phyloP scores from a whole-genome alignment of 1,139 yeast species.

The Pichia kudriavzevii region DNA sequence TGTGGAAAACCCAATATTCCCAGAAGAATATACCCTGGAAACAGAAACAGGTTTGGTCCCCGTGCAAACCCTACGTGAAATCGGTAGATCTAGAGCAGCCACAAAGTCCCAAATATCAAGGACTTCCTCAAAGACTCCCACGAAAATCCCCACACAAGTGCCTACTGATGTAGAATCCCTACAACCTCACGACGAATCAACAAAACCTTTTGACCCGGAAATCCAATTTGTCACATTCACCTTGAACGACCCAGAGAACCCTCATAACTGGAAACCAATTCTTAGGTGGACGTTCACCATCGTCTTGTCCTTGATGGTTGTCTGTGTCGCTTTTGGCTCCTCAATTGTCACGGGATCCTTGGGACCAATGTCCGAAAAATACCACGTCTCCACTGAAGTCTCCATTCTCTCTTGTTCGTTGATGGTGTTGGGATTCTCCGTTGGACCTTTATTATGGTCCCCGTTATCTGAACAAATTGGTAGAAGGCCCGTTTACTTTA shows the following conservation, averaged over 20 bases:
- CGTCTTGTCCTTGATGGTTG: slow-evolving; percentile 58
- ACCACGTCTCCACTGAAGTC: slow-evolving; percentile 66
- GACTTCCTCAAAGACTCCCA: slow-evolving; percentile 17
- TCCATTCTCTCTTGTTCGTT: slow-evolving; percentile 72
- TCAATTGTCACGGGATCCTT: slow-evolving; percentile 85
- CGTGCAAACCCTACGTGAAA: slow-evolving; percentile 55
- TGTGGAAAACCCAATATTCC: slow-evolving; percentile 63
- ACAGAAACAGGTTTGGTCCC: slow-evolving; percentile 84
- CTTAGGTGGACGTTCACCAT: slow-evolving; percentile 64
- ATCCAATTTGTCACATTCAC: slow-evolving; percentile 76
- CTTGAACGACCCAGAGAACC: slow-evolving; percentile 75
- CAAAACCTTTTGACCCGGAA: slow-evolving; percentile 44
- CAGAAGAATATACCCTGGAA: slow-evolving; percentile 85
- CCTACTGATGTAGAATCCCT: slow-evolving; percentile 20
- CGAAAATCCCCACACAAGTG: background rate
- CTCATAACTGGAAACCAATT: slow-evolving; percentile 66
- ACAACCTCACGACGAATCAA: slow-evolving; percentile 9
- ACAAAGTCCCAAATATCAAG: slow-evolving; percentile 24
- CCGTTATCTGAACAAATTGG: slow-evolving; percentile 85
- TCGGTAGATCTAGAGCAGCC: slow-evolving; percentile 49
- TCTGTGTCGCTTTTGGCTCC: slow-evolving; percentile 85
- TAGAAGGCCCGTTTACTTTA: slow-evolving; percentile 73
- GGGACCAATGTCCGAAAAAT: slow-evolving; percentile 53
- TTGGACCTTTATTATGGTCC: slow-evolving; percentile 88
- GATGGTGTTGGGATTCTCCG: slow-evolving; percentile 82